Evolutionary conservation across 2,329 filamentous ascomycete species (phyloP).

Genomic region (Curvularia lunata): DNA sequence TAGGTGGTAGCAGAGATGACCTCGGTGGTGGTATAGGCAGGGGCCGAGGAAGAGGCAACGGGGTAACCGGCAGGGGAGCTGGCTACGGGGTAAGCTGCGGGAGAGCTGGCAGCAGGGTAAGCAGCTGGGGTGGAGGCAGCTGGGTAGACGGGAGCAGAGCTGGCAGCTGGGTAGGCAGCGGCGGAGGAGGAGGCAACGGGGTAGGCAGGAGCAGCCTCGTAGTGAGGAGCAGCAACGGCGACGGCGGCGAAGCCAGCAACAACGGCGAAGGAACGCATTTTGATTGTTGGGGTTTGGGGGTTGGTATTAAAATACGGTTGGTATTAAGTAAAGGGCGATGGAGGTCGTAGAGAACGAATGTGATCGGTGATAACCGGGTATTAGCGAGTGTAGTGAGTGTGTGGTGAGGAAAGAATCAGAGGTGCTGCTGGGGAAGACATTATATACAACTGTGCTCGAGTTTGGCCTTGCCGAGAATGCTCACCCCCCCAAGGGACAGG

Average conservation of each 20-base stretch:
- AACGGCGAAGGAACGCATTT: constrained; percentile 49
- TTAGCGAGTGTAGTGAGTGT: constrained; percentile 46
- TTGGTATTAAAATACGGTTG: constrained; percentile 43
- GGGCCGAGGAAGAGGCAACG: constrained; percentile 3
- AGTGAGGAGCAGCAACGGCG: constrained; percentile 32
- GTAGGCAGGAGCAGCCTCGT: constrained; percentile 15
- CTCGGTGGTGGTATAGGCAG: constrained; percentile 30
- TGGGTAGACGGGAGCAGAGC: constrained; percentile 7
- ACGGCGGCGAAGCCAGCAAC: constrained; percentile 42
- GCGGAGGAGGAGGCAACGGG: constrained; percentile 2
- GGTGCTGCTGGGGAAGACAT: constrained; percentile 34
- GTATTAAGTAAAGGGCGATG: constrained; percentile 42
- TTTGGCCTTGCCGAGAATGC: constrained; percentile 34
- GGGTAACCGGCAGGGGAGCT: background rate
- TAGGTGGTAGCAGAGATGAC: constrained; percentile 32
- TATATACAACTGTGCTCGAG: constrained; percentile 43
- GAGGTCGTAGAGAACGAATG: constrained; percentile 49
- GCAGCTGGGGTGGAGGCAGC: background rate
- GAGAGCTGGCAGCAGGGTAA: constrained; percentile 6
- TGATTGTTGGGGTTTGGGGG: constrained; percentile 37
- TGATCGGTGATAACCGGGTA: constrained; percentile 50
- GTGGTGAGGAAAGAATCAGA: constrained; percentile 41
- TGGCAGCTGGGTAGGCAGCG: constrained; percentile 7
- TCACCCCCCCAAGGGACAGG: constrained; percentile 30
- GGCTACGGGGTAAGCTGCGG: background rate